Conservation (phyloP, 192 early-diverging fungal species). For the Podila epigama region DNA sequence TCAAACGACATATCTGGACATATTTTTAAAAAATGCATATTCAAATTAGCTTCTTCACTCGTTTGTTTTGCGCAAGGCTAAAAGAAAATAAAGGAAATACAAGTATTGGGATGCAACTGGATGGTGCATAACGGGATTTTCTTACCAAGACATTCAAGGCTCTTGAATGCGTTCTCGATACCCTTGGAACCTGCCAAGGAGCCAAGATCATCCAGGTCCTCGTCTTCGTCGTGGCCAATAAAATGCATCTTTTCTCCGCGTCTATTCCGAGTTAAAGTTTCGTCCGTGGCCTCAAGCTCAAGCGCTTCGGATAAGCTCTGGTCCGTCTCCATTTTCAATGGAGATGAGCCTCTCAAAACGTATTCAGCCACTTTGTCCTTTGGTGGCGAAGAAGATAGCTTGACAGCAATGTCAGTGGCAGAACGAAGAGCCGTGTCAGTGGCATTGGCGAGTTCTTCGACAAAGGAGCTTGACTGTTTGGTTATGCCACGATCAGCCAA, state of each 20-base stretch:
- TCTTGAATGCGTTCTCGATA: conserved; percentile 40
- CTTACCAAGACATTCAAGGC: conserved; percentile 13
- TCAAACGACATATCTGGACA: conserved; percentile 25
- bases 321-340: neutral
- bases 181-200: conserved; percentile 23
- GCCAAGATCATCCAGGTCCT: conserved; percentile 25
- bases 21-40: too few species aligned
- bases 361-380: neutral
- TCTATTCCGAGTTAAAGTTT: neutral
- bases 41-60: too few species aligned
- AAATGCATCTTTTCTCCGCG: neutral
- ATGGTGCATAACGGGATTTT: too few species aligned
- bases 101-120: neutral
- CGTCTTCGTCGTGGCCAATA: neutral
- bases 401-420: conserved; percentile 24
- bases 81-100: neutral
- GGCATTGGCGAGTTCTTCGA: conserved; percentile 33
- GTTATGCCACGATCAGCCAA: conserved; percentile 11
- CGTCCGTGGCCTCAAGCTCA: neutral
- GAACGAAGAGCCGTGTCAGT: conserved; percentile 27
- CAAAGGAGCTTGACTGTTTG: conserved; percentile 35
- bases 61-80: too few species aligned
- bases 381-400: conserved; percentile 3
- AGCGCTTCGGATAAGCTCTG: neutral
- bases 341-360: neutral